Percentiles rank a stretch among this genome's conserved stretches.
Conservation (phyloP, 2,329 filamentous ascomycete genomes). For the Fusarium sp. region DNA sequence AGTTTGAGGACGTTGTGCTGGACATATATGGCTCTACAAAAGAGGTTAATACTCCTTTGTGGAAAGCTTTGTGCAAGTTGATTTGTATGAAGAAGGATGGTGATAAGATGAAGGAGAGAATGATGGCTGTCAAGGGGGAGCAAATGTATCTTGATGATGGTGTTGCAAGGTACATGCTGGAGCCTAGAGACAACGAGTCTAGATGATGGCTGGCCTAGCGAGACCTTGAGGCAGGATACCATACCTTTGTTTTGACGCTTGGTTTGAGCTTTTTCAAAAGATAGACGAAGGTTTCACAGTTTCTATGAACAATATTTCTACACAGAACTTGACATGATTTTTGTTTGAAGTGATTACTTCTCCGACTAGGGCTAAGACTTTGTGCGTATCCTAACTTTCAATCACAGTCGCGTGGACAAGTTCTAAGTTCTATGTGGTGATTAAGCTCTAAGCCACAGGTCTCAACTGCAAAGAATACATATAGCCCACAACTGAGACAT, state of each 20-base stretch:
- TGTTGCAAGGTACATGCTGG: background rate
- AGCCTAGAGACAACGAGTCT: background rate
- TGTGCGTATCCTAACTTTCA: background rate
- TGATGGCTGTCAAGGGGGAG: constrained; percentile 17
- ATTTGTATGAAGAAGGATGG: constrained; percentile 7
- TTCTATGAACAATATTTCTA: background rate
- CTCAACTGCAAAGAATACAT: background rate
- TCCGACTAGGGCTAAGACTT: background rate
- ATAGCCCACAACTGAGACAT: background rate
- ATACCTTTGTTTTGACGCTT: background rate
- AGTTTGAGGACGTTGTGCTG: constrained; percentile 19
- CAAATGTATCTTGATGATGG: constrained; percentile 6
- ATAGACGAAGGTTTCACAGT: background rate
- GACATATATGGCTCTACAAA: constrained; percentile 8
- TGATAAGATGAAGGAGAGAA: constrained; percentile 4
- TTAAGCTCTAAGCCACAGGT: background rate
- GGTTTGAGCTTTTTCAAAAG: background rate
- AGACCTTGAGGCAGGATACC: background rate
- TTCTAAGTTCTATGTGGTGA: background rate
- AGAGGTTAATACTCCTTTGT: constrained; percentile 6
- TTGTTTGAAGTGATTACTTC: background rate
- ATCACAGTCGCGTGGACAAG: background rate
- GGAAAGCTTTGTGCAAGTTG: constrained; percentile 23
- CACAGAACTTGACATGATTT: background rate
- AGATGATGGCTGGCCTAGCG: too few relatives aligned